Evolutionary conservation across 345 rosid species (phyloP).

Genomic region (Trapa incisa): DNA sequence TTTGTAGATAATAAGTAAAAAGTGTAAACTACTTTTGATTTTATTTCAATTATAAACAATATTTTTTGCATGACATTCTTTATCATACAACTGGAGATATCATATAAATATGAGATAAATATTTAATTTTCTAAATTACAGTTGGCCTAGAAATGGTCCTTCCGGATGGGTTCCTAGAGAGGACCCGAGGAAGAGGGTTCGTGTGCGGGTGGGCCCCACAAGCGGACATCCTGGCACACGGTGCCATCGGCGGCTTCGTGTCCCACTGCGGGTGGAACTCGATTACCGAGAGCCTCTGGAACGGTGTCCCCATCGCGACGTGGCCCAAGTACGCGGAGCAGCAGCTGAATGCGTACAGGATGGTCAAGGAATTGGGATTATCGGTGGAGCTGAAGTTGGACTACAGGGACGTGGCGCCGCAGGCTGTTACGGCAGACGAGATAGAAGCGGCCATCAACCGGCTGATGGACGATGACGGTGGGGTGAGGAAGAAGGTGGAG

Average conservation of each 20-base stretch:
- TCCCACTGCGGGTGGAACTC: conserved; percentile 50
- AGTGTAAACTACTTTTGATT: too few species aligned
- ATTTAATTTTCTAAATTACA: too few species aligned
- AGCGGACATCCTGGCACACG: conserved; percentile 3
- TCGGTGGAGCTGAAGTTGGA: conserved; percentile 16
- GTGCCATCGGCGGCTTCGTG: conserved; percentile 31
- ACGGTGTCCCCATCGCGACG: conserved; percentile 32
- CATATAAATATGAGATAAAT: too few species aligned
- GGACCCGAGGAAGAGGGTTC: conserved; percentile 14
- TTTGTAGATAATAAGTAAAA: too few species aligned
- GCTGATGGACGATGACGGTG: conserved; percentile 22
- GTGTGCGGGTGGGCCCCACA: conserved; percentile 38
- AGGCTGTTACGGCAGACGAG: conserved; percentile 30
- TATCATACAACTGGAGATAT: too few species aligned
- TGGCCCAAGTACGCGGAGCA: conserved; percentile 51
- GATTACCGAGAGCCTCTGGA: conserved; percentile 34
- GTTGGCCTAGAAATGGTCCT: conserved; percentile 17
- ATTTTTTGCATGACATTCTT: too few species aligned
- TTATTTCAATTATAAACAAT: too few species aligned
- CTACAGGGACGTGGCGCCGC: neutral
- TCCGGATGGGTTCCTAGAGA: conserved; percentile 38
- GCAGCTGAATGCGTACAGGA: conserved; percentile 38
- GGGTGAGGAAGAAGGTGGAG: conserved; percentile 17
- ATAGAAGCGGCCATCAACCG: conserved; percentile 29
- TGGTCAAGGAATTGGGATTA: conserved; percentile 31